These are phyloP conservation scores for Aspergillus olivimuriae DNA, from an alignment of 495 filamentous ascomycete species.

Conservation along the genomic window DNA sequence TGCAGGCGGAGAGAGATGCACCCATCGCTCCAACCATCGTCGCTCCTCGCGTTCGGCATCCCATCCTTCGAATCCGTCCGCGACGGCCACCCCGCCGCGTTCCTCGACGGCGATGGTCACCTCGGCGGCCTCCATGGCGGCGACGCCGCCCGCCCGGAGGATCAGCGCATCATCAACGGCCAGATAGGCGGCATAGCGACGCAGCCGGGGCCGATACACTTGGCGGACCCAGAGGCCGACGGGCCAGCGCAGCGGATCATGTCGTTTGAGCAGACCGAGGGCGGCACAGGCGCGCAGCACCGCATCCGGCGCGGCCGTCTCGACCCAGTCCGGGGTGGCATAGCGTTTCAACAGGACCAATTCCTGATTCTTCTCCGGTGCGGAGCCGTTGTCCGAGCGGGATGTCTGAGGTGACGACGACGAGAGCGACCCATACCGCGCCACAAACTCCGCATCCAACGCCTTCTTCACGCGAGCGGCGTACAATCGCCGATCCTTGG, in stretches of 20 bases:
- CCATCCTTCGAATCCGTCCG: conserved; percentile 9
- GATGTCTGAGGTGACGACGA: too few species aligned
- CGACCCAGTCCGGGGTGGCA: conserved; percentile 15
- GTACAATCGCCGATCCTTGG: conserved; percentile 48
- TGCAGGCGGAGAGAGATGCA: too few species aligned
- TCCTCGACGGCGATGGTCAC: conserved; percentile 50
- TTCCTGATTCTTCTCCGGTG: conserved; percentile 24
- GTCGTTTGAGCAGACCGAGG: conserved; percentile 39
- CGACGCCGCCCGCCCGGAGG: conserved; percentile 41
- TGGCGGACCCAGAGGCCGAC: conserved; percentile 24
- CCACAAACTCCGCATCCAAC: conserved; percentile 14
- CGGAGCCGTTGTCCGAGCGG: too few species aligned
- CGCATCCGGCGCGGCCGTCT: conserved; percentile 14
- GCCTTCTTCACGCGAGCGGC: conserved; percentile 35
- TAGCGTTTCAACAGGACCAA: conserved; percentile 19
- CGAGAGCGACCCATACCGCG: conserved; percentile 9
- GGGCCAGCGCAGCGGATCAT: too few species aligned
- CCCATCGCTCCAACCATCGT: conserved; percentile 35
- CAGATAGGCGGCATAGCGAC: conserved; percentile 44
- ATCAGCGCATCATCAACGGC: conserved; percentile 55
- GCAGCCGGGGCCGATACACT: conserved; percentile 36
- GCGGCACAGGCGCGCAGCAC: conserved; percentile 39
- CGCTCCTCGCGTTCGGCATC: conserved; percentile 25
- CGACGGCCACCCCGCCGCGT: conserved; percentile 30
- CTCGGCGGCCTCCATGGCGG: conserved; percentile 46